Evolutionary conservation across 768 basidiomycete species (phyloP).

Genomic region (Phlegmacium glaucopus): DNA sequence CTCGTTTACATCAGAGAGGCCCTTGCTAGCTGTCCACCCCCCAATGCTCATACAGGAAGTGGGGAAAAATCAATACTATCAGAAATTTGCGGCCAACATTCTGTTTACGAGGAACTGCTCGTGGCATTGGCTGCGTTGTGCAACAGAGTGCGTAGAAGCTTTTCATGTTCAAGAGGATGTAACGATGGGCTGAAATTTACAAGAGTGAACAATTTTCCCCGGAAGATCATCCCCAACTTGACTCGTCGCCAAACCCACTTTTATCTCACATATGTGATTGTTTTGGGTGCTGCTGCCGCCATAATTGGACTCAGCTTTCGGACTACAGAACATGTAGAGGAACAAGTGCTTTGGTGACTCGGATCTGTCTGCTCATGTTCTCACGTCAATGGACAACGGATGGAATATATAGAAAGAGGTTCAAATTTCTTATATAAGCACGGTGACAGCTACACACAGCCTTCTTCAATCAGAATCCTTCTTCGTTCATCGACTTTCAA

Average conservation of each 20-base stretch:
- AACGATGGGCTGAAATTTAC: neutral
- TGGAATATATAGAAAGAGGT: too few relatives aligned
- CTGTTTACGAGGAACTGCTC: constrained; percentile 44
- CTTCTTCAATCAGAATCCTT: too few relatives aligned
- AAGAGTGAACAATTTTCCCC: constrained; percentile 33
- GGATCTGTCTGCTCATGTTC: too few relatives aligned
- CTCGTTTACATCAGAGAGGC: constrained; percentile 46
- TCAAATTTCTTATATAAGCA: too few relatives aligned
- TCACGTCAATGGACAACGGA: too few relatives aligned
- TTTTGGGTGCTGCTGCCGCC: neutral
- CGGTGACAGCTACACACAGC: too few relatives aligned
- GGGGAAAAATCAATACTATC: constrained; percentile 25
- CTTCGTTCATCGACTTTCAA: too few relatives aligned
- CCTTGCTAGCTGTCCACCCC: constrained; percentile 39
- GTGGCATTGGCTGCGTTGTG: constrained; percentile 55
- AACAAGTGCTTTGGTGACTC: too few relatives aligned
- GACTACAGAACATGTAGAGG: neutral
- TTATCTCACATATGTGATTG: constrained; percentile 61
- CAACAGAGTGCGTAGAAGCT: constrained; percentile 44
- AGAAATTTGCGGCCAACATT: constrained; percentile 50
- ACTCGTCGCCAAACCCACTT: constrained; percentile 44
- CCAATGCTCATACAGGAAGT: constrained; percentile 16
- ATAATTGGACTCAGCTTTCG: neutral
- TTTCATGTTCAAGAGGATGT: neutral
- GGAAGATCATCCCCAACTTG: constrained; percentile 38